Base-by-base conservation (phyloP, 768 basidiomycete genomes). In the Hygrophorus pudorinus region DNA sequence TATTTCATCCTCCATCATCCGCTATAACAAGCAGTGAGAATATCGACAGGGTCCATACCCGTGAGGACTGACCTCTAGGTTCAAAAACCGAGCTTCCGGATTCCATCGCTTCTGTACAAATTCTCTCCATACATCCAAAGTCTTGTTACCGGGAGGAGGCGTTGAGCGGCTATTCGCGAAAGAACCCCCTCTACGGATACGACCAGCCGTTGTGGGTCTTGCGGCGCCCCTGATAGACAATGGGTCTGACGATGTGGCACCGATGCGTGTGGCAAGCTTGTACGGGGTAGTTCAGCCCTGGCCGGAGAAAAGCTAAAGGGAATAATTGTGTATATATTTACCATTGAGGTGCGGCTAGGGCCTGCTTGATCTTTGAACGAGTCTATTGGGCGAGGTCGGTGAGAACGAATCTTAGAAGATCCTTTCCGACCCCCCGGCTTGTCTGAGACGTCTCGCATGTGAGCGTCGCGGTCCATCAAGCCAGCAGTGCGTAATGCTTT, bases 51-150 rank as follows among this genome's bases (percentile, higher is more conserved):
- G 10, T 30, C 14, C 48, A 38, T 41, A 14, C 39, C 9, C 27
- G 42, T 20, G 1, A n/a, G n/a, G 18, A 65, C 85, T 62, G 59
- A 88, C 89, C 70, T 88, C 85, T 42, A 92, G 77, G 58, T 92
- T 86, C 32, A 92, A 68, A 58, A 81, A 87, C 51, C 72, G 76
- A 2, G 65, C 57, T 39, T 85, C 76, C 1, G 78, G 58, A 60
- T 86, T 79, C 71, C 78, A 92, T 41, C 89, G 73, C 48, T 68
- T 76, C 49, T 76, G 63, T 31, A 92, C 80, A 53, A 90, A 73
- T 53, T 83, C 75, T 54, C 73, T 72, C 85, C 86, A 88, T n/a
- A 76, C 60, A 46, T 85, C 81, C 20, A 90, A 62, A 20, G 60
- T 65, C 62, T 62, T 68, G 29, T 32, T 58, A 28, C 17, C 48